Conservation (phyloP, 208 protist species). For the Trypanosoma caninum region DNA sequence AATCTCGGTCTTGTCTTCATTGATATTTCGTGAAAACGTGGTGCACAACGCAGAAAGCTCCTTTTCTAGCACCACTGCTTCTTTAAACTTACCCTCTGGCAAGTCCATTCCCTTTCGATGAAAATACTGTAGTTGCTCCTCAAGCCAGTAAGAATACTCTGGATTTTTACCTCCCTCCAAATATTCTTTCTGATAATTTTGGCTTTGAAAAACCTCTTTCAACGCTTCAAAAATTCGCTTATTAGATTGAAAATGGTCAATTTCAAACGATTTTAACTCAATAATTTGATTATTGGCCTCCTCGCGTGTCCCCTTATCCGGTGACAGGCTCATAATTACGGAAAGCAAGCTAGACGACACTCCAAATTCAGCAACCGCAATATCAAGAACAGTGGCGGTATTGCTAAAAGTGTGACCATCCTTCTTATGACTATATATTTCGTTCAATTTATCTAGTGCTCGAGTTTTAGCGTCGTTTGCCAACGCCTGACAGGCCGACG, state of each 20-base stretch:
- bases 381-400: slow-evolving; percentile 51
- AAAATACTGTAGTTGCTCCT: slow-evolving; percentile 61
- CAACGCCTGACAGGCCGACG: slow-evolving; percentile 41
- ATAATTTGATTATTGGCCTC: slow-evolving; percentile 60
- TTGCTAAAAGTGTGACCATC: slow-evolving; percentile 46
- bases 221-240: slow-evolving; percentile 57
- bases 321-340: slow-evolving; percentile 51
- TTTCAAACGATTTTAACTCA: slow-evolving; percentile 58
- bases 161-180: slow-evolving; percentile 21
- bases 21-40: slow-evolving; percentile 78
- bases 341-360: slow-evolving; percentile 62
- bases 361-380: slow-evolving; percentile 46
- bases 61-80: slow-evolving; percentile 67
- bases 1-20: slow-evolving; percentile 65
- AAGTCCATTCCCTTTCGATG: slow-evolving; percentile 68
- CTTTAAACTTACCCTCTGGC: slow-evolving; percentile 49
- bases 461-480: slow-evolving; percentile 45
- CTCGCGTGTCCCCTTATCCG: slow-evolving; percentile 55
- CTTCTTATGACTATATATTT: slow-evolving; percentile 33
- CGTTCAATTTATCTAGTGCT: slow-evolving; percentile 37
- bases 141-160: slow-evolving; percentile 73
- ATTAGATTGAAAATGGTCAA: slow-evolving; percentile 71
- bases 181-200: slow-evolving; percentile 44
- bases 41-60: slow-evolving; percentile 55
- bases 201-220: slow-evolving; percentile 30